Evolutionary conservation across 2,329 filamentous ascomycete species (phyloP).

Genomic region (Penicillium sp.): DNA sequence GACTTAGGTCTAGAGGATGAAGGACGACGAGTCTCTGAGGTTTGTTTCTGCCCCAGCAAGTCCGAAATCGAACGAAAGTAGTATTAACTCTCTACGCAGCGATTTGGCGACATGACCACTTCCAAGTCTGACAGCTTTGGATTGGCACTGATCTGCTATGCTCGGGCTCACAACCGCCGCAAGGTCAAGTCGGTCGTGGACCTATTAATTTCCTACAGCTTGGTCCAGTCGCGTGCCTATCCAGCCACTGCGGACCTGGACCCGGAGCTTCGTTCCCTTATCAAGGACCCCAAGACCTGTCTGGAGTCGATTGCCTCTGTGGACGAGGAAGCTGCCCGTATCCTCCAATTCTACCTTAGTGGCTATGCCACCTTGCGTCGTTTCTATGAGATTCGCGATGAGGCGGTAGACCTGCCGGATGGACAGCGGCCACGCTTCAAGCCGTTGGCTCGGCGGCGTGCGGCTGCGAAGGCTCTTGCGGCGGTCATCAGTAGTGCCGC

Average conservation of each 20-base stretch:
- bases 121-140: constrained; percentile 74
- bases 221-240: constrained; percentile 79
- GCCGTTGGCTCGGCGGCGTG: constrained; percentile 61
- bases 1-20: constrained; percentile 74
- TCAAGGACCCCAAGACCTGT: constrained; percentile 68
- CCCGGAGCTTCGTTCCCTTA: constrained; percentile 64
- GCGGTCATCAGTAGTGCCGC: constrained; percentile 83
- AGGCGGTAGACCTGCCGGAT: constrained; percentile 45
- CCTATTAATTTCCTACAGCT: constrained; percentile 79
- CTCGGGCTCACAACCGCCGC: constrained; percentile 71
- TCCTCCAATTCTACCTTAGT: constrained; percentile 80
- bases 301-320: constrained; percentile 68
- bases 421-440: constrained; percentile 45
- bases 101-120: constrained; percentile 76
- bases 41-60: constrained; percentile 44
- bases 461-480: constrained; percentile 70
- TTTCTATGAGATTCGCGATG: constrained; percentile 87
- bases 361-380: constrained; percentile 88
- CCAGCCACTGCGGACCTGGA: constrained; percentile 72
- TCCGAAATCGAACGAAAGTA: neutral
- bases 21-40: constrained; percentile 78
- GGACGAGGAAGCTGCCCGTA: constrained; percentile 76
- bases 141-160: constrained; percentile 85
- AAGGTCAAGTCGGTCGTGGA: constrained; percentile 85
- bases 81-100: constrained; percentile 52